Evolutionary conservation across 2,329 filamentous ascomycete genomes (phyloP), one percentile per base, ranked within the genome.

Genomic region (Alternaria arborescens): DNA sequence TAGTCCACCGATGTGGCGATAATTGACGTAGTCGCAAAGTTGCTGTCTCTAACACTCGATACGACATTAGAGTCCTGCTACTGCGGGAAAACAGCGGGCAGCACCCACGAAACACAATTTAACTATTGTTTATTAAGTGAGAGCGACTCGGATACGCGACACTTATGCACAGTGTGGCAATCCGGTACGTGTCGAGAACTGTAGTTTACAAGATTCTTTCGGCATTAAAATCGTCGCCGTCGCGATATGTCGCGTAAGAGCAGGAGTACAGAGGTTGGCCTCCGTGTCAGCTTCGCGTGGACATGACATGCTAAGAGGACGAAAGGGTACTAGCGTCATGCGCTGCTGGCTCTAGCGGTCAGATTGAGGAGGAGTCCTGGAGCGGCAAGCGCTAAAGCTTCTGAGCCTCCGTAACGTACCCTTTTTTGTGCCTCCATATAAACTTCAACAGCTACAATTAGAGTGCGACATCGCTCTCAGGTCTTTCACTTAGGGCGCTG

Each of bases 21-120:
- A 1, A 11, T 20, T 0, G 4, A 20, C 5, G 8, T 3, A 40
- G 3, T 5, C 10, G n/a, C 10, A n/a, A 12, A n/a, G 3, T 2
- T 40, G 10, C 38, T 18, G 2, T 16, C 3, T n/a, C 6, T 8
- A 38, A 1, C 14, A 38, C 34, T 38, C 16, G 7, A 1, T 38
- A 16, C 34, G 7, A 8, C 6, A 38, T 7, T 38, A 1, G 2
- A 18, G 14, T 8, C 6, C 4, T 3, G 7, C 34, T 14, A 18
- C 18, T 41, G 20, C 18, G 8, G 10, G 11, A 7, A 22, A 8
- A 14, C 5, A 7, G 18, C 18, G 7, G 1, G 28, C 28, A 30
- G 11, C 11, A 30, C 3, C 10, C 11, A 30, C 4, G 28, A 30
- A 30, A 0, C 28, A 30, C 28, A 10, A 30, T 30, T 1, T 30